Base-by-base conservation (phyloP, 495 filamentous ascomycete genomes). In the Ramalina peruviana region DNA sequence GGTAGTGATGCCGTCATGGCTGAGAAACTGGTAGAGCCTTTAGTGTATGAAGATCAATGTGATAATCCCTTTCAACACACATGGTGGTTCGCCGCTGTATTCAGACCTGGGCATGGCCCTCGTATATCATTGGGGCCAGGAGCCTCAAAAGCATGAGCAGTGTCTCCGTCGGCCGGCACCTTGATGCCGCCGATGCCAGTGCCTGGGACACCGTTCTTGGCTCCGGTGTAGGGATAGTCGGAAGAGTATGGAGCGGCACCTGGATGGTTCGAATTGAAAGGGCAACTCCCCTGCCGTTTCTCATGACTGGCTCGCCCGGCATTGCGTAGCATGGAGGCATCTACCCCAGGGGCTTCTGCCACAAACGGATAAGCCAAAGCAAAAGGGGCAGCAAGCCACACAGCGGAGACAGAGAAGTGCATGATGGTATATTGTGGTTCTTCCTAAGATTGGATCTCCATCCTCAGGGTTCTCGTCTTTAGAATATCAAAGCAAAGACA, bases 91-190 rank as follows among this genome's bases (percentile, higher is more conserved):
- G 73, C 73, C 27, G 73, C 59, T 15, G 66, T 57, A 49, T 75
- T 74, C 39, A 75, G 55, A 37, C 67, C 71, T 3, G 73, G 73
- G 50, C 73, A 76, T 25, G 70, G 72, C 36, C 67, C 67, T 19
- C 72, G 67, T 37, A 54, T 50, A 43, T 63, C 60, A 9, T 51
- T 51, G 10, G 58, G 50, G 0, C 54, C 41, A 10, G 61, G 61
- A n/a, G 61, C 21, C 38, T 53, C 45, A 40, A 50, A 64, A 12
- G 47, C 55, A 49, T 63, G 55, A 11, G 46, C 65, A n/a, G 47
- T 56, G 44, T 66, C 64, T n/a, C 56, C 59, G 25, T 43, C 33
- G 0, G 61, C 62, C n/a, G 68, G 67, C 11, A 68, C 67, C 23
- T 59, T 47, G 45, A 59, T 63, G 40, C 63, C 61, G 37, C 68